Evolutionary conservation across 75 land plant genomes (phyloP).

Genomic region (Pinus albicaulis): DNA sequence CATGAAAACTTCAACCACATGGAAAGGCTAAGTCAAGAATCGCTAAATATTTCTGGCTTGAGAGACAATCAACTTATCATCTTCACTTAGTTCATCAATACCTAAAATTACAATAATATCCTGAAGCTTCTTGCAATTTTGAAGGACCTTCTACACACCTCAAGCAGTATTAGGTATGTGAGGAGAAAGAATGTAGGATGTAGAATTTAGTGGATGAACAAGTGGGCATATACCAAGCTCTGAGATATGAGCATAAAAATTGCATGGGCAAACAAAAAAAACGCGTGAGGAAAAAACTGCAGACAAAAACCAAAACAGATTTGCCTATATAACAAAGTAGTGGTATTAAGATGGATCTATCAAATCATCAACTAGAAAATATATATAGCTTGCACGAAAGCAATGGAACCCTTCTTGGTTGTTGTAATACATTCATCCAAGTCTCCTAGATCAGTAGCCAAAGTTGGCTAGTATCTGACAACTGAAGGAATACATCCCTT

Average conservation of each 20-base stretch:
- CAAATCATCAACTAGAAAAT: too few relatives aligned
- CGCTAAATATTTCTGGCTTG: too few relatives aligned
- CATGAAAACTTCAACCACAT: constrained; percentile 97
- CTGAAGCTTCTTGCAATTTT: constrained; percentile 92
- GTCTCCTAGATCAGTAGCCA: too few relatives aligned
- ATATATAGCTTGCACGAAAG: too few relatives aligned
- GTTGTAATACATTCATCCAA: too few relatives aligned
- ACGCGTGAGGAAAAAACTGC: background rate
- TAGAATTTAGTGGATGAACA: constrained; percentile 93
- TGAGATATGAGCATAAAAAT: constrained; percentile 54
- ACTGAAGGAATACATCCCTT: too few relatives aligned
- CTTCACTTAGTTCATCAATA: constrained; percentile 97
- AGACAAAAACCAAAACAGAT: constrained; percentile 26
- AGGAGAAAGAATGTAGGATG: constrained; percentile 96
- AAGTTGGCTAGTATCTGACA: too few relatives aligned
- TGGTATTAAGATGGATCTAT: constrained; percentile 58
- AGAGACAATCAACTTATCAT: constrained; percentile 93
- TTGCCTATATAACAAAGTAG: constrained; percentile 93
- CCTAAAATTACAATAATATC: constrained; percentile 98
- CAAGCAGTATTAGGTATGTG: constrained; percentile 82
- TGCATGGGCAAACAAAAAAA: background rate
- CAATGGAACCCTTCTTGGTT: too few relatives aligned
- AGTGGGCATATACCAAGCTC: constrained; percentile 98
- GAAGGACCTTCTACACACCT: constrained; percentile 91
- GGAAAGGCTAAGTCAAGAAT: constrained; percentile 98